Evolutionary conservation across 176 grass and related monocot genomes (phyloP).

Genomic region (Aegilops bicornis): DNA sequence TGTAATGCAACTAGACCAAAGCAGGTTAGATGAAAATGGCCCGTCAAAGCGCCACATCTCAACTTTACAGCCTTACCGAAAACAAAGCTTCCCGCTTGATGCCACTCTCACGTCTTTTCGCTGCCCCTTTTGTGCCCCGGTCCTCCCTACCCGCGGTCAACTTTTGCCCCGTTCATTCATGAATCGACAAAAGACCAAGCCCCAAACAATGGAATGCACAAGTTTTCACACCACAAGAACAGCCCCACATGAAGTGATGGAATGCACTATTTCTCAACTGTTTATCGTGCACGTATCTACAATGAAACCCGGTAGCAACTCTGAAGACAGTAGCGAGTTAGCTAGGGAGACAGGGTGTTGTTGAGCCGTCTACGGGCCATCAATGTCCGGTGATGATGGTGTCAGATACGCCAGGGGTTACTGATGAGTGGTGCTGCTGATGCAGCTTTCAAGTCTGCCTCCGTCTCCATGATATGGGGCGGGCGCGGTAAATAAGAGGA

Average conservation of each 20-base stretch:
- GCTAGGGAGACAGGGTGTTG: not conserved
- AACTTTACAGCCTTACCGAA: conserved; percentile 46
- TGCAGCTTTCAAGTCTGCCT: not conserved
- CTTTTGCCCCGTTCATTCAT: conserved; percentile 19
- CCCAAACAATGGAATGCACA: not conserved
- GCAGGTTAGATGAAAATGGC: not conserved
- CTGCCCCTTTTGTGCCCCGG: not conserved
- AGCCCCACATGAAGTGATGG: not conserved
- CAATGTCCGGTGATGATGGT: conserved; percentile 38
- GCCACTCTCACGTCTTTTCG: conserved; percentile 43
- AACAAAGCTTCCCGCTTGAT: conserved; percentile 43
- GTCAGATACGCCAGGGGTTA: conserved; percentile 39
- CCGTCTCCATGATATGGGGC: not conserved
- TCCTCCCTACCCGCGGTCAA: not conserved
- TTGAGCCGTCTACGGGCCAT: conserved; percentile 21
- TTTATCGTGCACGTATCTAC: not conserved
- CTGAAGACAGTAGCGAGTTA: too few species aligned
- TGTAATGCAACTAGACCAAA: not conserved
- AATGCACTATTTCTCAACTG: not conserved
- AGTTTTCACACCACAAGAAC: not conserved
- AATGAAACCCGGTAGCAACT: not conserved
- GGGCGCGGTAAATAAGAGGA: conserved; percentile 30
- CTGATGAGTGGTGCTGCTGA: not conserved
- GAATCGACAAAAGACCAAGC: not conserved
- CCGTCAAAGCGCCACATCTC: not conserved